phyloP scores from a whole-genome alignment of 1,284 basidiomycete genomes.

The Stygiomarasmius scandens region DNA sequence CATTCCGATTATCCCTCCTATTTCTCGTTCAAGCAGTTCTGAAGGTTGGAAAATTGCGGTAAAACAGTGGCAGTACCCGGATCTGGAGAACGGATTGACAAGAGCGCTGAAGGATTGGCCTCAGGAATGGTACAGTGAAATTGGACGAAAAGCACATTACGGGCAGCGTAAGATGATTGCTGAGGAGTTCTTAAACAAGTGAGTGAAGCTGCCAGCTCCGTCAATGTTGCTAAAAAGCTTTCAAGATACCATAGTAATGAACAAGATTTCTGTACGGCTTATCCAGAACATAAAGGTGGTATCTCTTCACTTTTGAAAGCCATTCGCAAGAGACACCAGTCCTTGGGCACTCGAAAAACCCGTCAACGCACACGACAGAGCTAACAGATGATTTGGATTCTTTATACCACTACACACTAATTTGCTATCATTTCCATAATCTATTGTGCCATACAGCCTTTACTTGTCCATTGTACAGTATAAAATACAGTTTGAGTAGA shows the following conservation, averaged over 20 bases:
- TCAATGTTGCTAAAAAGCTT: neutral
- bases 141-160: neutral
- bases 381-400: no score
- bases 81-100: neutral
- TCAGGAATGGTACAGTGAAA: neutral
- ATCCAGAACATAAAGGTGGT: neutral
- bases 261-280: neutral
- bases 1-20: neutral
- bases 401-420: no score
- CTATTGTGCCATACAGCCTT: no score
- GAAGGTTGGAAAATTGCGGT: neutral
- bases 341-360: no score
- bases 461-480: no score
- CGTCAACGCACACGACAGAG: no score
- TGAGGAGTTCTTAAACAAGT: neutral
- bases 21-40: neutral
- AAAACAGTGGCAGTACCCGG: neutral
- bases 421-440: no score
- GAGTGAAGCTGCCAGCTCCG: neutral
- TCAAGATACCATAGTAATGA: neutral
- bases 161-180: neutral
- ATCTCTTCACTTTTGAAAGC: neutral
- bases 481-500: no score
- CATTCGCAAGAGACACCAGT: neutral
- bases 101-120: neutral